Evolutionary conservation across 2,329 filamentous ascomycete genomes (phyloP).

Genomic region (Escovopsis sp.): DNA sequence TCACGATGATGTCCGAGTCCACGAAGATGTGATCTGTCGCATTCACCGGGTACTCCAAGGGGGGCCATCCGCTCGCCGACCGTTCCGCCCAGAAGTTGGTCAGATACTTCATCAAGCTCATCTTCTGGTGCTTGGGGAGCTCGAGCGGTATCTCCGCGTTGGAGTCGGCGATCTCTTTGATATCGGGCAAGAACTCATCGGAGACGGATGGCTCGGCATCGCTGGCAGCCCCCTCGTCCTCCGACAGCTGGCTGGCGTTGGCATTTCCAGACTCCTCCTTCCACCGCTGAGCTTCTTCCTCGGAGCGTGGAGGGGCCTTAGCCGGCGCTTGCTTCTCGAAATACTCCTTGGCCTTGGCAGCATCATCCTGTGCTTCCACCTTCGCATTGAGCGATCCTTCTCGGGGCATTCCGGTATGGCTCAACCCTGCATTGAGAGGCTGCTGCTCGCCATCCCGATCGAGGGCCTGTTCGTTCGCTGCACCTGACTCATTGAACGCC

Average conservation of each 20-base stretch:
- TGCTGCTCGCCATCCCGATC: conserved; percentile 8
- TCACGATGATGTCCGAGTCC: conserved; percentile 91
- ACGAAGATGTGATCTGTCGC: conserved; percentile 89
- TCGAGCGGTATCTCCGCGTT: conserved; percentile 52
- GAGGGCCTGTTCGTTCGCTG: conserved; percentile 32
- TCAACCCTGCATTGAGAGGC: conserved; percentile 9
- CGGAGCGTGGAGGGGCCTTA: conserved; percentile 10
- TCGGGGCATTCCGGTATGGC: conserved; percentile 14
- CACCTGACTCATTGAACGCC: conserved; percentile 69
- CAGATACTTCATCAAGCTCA: conserved; percentile 84
- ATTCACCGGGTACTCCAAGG: conserved; percentile 81
- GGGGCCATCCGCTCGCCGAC: conserved; percentile 86
- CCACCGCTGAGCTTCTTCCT: conserved; percentile 11
- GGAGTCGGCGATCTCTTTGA: conserved; percentile 47
- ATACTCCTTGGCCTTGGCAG: conserved; percentile 9
- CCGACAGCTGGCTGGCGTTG: conserved; percentile 38
- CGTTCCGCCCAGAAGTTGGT: conserved; percentile 98
- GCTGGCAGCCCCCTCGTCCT: conserved; percentile 53
- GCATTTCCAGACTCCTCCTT: conserved; percentile 15
- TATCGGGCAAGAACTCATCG: conserved; percentile 52
- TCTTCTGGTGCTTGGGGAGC: conserved; percentile 83
- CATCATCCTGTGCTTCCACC: conserved; percentile 1
- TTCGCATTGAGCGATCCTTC: conserved; percentile 7
- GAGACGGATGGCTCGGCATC: conserved; percentile 57
- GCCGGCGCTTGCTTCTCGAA: conserved; percentile 8